phyloP scores from a whole-genome alignment of 345 rosid species.

The Populus tremula region DNA sequence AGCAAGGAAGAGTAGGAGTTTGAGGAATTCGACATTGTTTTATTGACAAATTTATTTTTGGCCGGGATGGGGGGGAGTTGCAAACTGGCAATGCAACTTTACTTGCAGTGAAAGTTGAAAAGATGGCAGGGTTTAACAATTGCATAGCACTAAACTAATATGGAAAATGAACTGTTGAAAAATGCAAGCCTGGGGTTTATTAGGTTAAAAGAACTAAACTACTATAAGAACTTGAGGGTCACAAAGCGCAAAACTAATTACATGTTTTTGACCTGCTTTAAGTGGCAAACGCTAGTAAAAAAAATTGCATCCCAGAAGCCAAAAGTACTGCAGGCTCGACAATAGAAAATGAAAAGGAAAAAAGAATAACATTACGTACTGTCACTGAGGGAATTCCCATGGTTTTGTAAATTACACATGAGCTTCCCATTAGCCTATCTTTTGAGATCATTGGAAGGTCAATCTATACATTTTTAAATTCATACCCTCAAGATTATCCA shows the following conservation, averaged over 20 bases:
- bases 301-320: too few relatives aligned
- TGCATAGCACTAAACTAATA: too few relatives aligned
- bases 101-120: not conserved
- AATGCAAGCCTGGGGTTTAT: too few relatives aligned
- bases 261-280: too few relatives aligned
- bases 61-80: slow-evolving; percentile 2
- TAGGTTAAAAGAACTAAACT: too few relatives aligned
- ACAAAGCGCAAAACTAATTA: too few relatives aligned
- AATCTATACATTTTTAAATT: slow-evolving; percentile 41
- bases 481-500: not conserved
- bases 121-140: too few relatives aligned
- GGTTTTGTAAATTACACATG: slow-evolving; percentile 20
- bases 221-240: too few relatives aligned
- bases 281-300: too few relatives aligned
- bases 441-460: slow-evolving; percentile 19
- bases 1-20: slow-evolving; percentile 52
- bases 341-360: not conserved
- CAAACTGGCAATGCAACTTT: not conserved
- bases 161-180: too few relatives aligned
- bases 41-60: not conserved
- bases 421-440: slow-evolving; percentile 18
- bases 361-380: too few relatives aligned
- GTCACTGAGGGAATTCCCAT: not conserved
- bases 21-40: slow-evolving; percentile 18
- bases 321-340: not conserved